phyloP scores from a whole-genome alignment of 768 basidiomycete genomes.

The Asterophora parasitica region DNA sequence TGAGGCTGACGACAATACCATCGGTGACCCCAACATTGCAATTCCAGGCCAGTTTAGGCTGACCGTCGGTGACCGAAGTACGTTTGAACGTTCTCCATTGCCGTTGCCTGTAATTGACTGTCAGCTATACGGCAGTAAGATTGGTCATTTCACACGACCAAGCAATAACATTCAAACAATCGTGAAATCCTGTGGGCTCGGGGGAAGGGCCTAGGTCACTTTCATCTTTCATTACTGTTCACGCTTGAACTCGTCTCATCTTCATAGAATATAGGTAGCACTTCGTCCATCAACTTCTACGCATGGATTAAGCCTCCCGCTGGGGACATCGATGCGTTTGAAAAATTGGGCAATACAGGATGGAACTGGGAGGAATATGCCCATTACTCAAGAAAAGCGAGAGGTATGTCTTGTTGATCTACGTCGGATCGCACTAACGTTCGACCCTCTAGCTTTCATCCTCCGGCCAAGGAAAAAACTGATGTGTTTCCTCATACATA shows the following conservation, averaged over 20 bases:
- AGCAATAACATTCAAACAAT: conserved; percentile 24
- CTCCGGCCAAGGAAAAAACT: conserved; percentile 21
- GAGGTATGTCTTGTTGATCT: conserved; percentile 22
- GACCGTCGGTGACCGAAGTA: conserved; percentile 24
- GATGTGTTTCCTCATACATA: conserved; percentile 25
- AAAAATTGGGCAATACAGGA: conserved; percentile 48
- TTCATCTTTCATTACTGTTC: background rate
- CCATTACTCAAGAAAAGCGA: conserved; percentile 34
- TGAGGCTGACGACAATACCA: conserved; percentile 32
- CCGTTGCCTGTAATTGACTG: background rate
- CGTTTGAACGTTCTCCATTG: conserved; percentile 12
- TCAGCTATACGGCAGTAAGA: conserved; percentile 26
- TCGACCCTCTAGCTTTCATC: conserved; percentile 20
- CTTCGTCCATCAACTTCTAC: conserved; percentile 40
- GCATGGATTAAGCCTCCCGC: conserved; percentile 28
- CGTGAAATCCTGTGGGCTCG: conserved; percentile 23
- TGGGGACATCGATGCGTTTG: conserved; percentile 29
- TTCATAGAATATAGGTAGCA: conserved; percentile 30
- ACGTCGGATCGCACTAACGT: background rate
- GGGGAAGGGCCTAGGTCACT: conserved; percentile 29
- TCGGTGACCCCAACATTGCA: conserved; percentile 30
- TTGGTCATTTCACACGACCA: conserved; percentile 29
- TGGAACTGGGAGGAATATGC: conserved; percentile 48
- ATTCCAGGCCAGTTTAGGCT: conserved; percentile 27
- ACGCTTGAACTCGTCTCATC: background rate